phyloP scores from a whole-genome alignment of 208 protist genomes.

The Angomonas deanei region DNA sequence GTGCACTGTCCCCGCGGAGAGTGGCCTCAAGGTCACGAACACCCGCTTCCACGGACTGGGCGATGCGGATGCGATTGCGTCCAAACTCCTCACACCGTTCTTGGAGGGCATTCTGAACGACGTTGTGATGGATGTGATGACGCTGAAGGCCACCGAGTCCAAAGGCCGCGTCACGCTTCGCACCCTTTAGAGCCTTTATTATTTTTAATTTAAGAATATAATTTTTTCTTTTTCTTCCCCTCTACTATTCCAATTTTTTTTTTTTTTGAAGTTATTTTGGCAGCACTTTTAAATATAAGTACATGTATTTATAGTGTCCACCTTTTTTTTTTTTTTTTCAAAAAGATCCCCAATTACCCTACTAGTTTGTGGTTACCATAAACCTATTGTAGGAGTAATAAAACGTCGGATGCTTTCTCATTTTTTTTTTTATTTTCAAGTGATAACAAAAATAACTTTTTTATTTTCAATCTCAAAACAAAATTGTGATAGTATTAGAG shows the following conservation, averaged over 20 bases:
- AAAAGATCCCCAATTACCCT: too few relatives aligned
- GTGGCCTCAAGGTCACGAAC: neutral
- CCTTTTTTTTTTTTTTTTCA: too few relatives aligned
- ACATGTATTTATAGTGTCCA: too few relatives aligned
- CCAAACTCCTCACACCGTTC: neutral
- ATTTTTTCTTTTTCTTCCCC: conserved; percentile 1
- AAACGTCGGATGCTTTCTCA: too few relatives aligned
- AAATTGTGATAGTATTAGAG: too few relatives aligned
- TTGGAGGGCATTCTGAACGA: conserved; percentile 4
- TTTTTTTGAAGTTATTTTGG: too few relatives aligned
- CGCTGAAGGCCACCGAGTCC: neutral
- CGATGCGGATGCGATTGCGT: conserved; percentile 3
- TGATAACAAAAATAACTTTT: neutral
- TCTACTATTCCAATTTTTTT: too few relatives aligned
- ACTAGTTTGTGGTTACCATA: too few relatives aligned
- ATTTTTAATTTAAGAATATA: neutral
- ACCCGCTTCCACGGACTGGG: conserved; percentile 1
- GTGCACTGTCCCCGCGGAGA: conserved; percentile 3
- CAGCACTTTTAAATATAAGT: too few relatives aligned
- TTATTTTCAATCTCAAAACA: neutral
- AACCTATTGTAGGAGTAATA: too few relatives aligned
- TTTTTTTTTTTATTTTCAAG: too few relatives aligned
- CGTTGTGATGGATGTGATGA: conserved; percentile 2
- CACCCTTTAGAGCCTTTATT: neutral
- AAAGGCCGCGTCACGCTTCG: neutral